Conservation (phyloP, 2,329 filamentous ascomycete genomes). For the Colletotrichum incanum region DNA sequence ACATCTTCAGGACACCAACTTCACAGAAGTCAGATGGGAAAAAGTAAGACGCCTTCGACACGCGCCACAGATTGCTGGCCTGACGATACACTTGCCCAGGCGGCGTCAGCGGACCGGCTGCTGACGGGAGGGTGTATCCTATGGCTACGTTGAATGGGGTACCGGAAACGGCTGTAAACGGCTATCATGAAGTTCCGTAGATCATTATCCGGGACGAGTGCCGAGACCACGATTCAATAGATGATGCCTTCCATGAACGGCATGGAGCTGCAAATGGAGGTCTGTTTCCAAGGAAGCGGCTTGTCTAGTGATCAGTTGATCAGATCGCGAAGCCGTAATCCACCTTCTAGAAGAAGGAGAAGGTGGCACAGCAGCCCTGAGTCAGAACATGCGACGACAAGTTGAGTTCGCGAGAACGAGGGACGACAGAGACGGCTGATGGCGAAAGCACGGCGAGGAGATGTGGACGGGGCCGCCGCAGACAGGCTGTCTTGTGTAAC, state of each 20-base stretch:
- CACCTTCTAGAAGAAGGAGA: constrained; percentile 8
- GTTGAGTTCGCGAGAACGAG: constrained; percentile 21
- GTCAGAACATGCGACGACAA: constrained; percentile 28
- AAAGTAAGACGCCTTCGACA: background rate
- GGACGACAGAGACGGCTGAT: background rate
- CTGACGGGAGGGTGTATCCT: background rate
- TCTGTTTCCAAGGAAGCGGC: constrained; percentile 18
- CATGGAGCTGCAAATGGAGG: constrained; percentile 9
- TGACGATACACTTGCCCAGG: background rate
- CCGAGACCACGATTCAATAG: constrained; percentile 6
- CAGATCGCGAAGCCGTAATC: background rate
- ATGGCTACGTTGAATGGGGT: background rate
- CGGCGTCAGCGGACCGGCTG: background rate
- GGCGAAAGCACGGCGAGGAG: constrained; percentile 11
- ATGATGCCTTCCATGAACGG: background rate
- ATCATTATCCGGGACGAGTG: constrained; percentile 6
- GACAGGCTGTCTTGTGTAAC: background rate
- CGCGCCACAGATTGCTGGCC: background rate
- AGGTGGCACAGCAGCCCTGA: background rate
- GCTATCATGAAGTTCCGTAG: constrained; percentile 8
- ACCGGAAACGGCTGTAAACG: background rate
- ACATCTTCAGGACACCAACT: background rate
- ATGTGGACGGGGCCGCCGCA: background rate
- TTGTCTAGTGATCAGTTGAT: background rate
- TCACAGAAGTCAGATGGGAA: background rate